A percentile compares a stretch with the other conserved stretches of the same genome.
These are phyloP conservation scores for Monosporascus sp. DNA, from an alignment of 2,329 filamentous ascomycete genomes.

Conservation along the genomic window DNA sequence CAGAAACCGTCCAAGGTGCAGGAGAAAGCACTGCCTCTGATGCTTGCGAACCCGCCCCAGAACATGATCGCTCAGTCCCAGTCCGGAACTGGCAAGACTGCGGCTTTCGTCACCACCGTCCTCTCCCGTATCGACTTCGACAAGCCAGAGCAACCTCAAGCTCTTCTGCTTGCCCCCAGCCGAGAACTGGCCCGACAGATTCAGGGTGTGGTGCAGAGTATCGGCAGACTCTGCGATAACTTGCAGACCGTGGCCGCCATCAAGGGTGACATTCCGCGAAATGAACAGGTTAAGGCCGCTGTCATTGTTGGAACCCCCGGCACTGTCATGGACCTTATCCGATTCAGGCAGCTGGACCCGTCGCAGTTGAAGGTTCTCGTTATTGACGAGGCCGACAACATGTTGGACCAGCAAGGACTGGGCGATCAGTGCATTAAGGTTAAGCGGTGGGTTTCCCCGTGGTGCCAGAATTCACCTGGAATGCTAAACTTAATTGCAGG, in stretches of 20 bases:
- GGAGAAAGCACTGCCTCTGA: conserved; percentile 85
- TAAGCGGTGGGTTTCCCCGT: conserved; percentile 59
- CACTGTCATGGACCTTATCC: conserved; percentile 83
- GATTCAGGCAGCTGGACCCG: conserved; percentile 67
- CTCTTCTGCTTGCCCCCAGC: conserved; percentile 83
- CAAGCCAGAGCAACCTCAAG: conserved; percentile 68
- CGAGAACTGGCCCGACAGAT: conserved; percentile 95
- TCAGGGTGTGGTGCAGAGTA: conserved; percentile 72
- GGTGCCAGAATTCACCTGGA: conserved; percentile 22
- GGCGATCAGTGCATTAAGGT: conserved; percentile 93
- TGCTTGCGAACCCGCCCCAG: conserved; percentile 76
- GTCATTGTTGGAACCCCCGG: conserved; percentile 92
- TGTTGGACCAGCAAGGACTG: conserved; percentile 92
- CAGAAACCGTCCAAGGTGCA: conserved; percentile 97
- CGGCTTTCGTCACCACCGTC: conserved; percentile 90
- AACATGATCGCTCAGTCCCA: conserved; percentile 99
- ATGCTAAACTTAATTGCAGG: conserved; percentile 40
- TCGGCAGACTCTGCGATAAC: conserved; percentile 77
- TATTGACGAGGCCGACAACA: conserved; percentile 96
- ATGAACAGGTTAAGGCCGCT: conserved; percentile 64
- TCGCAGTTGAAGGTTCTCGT: conserved; percentile 75
- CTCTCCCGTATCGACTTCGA: conserved; percentile 77
- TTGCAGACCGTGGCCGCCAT: conserved; percentile 77
- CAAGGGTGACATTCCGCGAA: conserved; percentile 67
- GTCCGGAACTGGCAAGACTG: conserved; percentile 96